A percentile compares a stretch with the other conserved stretches of the same genome.
Conservation (phyloP, 805 yeast genomes). For the Candida ulmi region DNA sequence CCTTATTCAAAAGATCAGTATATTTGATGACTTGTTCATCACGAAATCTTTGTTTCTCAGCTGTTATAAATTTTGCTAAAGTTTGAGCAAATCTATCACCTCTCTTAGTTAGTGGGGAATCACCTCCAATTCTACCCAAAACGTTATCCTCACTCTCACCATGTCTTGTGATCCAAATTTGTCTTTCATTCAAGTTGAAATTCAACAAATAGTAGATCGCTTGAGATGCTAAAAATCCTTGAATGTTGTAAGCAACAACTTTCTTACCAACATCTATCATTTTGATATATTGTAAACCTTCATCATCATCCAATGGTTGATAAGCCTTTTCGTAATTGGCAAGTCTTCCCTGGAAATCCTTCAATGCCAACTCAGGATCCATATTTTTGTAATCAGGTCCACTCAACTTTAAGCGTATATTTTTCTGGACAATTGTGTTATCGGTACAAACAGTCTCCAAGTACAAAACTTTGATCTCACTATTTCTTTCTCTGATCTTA, state of each 20-base stretch:
- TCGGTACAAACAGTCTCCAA: conserved; percentile 87
- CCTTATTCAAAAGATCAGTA: conserved; percentile 28
- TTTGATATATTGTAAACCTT: conserved; percentile 76
- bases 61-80: conserved; percentile 65
- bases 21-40: conserved; percentile 51
- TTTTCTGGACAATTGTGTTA: conserved; percentile 69
- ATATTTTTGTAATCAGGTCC: conserved; percentile 91
- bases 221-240: conserved; percentile 86
- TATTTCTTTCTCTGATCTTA: conserved; percentile 49
- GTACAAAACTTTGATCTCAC: conserved; percentile 70
- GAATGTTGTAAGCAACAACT: conserved; percentile 86
- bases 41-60: conserved; percentile 66
- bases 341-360: conserved; percentile 77
- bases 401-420: conserved; percentile 75
- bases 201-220: conserved; percentile 85
- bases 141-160: conserved; percentile 90
- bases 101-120: conserved; percentile 71
- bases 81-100: conserved; percentile 74
- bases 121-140: conserved; percentile 86
- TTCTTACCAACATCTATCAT: conserved; percentile 96
- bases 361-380: conserved; percentile 75
- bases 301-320: conserved; percentile 81
- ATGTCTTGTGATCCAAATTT: conserved; percentile 92
- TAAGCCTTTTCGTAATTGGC: conserved; percentile 83
- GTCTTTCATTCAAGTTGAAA: conserved; percentile 83